Evolutionary conservation across 495 filamentous ascomycete species (phyloP).

Genomic region (Lophiostoma macrostomum): DNA sequence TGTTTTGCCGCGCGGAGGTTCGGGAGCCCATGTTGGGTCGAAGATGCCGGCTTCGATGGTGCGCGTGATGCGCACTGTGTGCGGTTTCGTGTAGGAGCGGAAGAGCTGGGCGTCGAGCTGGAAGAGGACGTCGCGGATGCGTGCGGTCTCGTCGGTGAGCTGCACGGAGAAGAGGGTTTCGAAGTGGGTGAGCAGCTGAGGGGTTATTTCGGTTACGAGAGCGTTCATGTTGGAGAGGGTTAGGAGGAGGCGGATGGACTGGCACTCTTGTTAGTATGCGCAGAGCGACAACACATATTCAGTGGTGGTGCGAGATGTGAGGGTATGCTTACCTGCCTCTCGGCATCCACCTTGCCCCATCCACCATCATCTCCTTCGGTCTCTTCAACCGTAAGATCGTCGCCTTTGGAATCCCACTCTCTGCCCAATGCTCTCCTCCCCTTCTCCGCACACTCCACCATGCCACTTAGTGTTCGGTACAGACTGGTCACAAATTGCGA

Average conservation of each 20-base stretch:
- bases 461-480: conserved; percentile 86
- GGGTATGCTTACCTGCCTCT: conserved; percentile 61
- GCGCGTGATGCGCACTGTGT: conserved; percentile 56
- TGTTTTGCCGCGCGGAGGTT: conserved; percentile 36
- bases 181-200: conserved; percentile 78
- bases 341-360: conserved; percentile 53
- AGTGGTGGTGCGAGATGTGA: neutral
- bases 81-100: conserved; percentile 80
- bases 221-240: conserved; percentile 86
- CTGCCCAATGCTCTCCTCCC: conserved; percentile 56
- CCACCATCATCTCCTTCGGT: conserved; percentile 13
- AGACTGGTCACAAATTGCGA: conserved; percentile 84
- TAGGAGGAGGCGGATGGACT: conserved; percentile 58
- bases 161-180: conserved; percentile 87
- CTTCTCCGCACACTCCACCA: conserved; percentile 92
- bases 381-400: conserved; percentile 32
- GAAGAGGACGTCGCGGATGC: conserved; percentile 79
- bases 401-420: conserved; percentile 51
- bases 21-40: conserved; percentile 66
- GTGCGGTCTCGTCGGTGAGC: conserved; percentile 85
- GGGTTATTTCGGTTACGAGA: conserved; percentile 72
- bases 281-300: neutral
- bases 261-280: conserved; percentile 2
- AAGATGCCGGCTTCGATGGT: conserved; percentile 70
- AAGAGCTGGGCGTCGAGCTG: conserved; percentile 90